Conservation (phyloP, 768 basidiomycete species). For the Ephemerocybe angulata region DNA sequence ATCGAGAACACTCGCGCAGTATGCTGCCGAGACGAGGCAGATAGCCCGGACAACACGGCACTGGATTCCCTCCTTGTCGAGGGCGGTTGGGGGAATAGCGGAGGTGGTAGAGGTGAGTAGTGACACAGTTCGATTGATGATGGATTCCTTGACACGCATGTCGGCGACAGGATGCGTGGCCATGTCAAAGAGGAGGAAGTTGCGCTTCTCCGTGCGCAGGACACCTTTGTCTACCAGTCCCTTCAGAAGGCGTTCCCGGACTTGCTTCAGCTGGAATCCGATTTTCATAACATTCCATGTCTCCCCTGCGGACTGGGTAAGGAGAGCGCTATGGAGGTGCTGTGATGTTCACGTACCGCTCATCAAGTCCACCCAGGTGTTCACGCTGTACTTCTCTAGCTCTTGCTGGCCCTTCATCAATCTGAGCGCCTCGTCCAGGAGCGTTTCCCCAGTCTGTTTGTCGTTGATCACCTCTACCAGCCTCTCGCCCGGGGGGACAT, state of each 20-base stretch:
- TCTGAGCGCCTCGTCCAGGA: conserved; percentile 91
- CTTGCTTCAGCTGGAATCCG: conserved; percentile 97
- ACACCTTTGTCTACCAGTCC: conserved; percentile 98
- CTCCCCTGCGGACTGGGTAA: conserved; percentile 58
- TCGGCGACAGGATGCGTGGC: conserved; percentile 98
- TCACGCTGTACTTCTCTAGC: conserved; percentile 72
- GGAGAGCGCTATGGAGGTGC: not conserved
- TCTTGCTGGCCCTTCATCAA: conserved; percentile 90
- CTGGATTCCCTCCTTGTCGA: conserved; percentile 71
- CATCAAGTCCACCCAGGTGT: conserved; percentile 92
- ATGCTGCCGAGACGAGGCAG: conserved; percentile 84
- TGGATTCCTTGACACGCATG: conserved; percentile 81
- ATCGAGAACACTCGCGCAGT: conserved; percentile 92
- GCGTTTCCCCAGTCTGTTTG: conserved; percentile 90
- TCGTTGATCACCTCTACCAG: conserved; percentile 91
- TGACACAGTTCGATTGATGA: conserved; percentile 70
- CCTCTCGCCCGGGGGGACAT: conserved; percentile 69
- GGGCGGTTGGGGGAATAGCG: conserved; percentile 69
- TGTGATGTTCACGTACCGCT: conserved; percentile 61
- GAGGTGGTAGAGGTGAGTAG: conserved; percentile 83
- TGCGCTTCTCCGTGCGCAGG: conserved; percentile 97
- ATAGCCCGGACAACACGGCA: conserved; percentile 80
- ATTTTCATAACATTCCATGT: conserved; percentile 99
- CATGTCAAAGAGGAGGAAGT: conserved; percentile 99
- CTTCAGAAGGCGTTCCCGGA: conserved; percentile 95